Conservation (phyloP, 192 early-diverging fungal genomes). For the Podila clonocystis region DNA sequence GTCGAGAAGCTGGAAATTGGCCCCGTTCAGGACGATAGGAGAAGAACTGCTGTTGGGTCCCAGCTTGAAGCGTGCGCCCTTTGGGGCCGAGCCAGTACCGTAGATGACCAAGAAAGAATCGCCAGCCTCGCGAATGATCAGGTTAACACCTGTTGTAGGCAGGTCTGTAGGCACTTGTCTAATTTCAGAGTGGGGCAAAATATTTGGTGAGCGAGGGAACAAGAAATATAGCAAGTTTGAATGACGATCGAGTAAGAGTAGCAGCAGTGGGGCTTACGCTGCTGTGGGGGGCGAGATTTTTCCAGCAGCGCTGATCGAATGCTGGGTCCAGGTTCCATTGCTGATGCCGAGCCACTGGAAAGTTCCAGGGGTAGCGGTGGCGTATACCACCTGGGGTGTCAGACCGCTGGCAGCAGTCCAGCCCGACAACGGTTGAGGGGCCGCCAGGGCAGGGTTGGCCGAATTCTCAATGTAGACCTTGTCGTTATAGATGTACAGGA, state of each 20-base stretch:
- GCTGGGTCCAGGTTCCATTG: constrained; percentile 19
- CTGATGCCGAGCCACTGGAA: constrained; percentile 44
- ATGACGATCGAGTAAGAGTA: neutral
- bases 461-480: constrained; percentile 27
- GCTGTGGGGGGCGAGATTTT: constrained; percentile 8
- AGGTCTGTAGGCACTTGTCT: constrained; percentile 28
- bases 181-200: neutral
- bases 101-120: constrained; percentile 28
- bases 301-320: constrained; percentile 13
- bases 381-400: constrained; percentile 16
- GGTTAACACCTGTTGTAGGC: constrained; percentile 6
- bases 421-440: constrained; percentile 3
- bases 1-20: constrained; percentile 5
- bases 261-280: constrained; percentile 19
- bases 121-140: constrained; percentile 12
- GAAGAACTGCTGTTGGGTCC: constrained; percentile 4
- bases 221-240: no score
- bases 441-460: constrained; percentile 10
- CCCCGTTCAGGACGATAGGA: neutral
- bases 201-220: no score
- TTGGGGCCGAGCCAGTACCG: constrained; percentile 1
- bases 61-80: constrained; percentile 24
- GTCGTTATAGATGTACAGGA: constrained; percentile 44
- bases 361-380: constrained; percentile 6
- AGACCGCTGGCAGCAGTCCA: constrained; percentile 10